Evolutionary conservation across 2,329 filamentous ascomycete species (phyloP).

Genomic region (Penicillium sp.): DNA sequence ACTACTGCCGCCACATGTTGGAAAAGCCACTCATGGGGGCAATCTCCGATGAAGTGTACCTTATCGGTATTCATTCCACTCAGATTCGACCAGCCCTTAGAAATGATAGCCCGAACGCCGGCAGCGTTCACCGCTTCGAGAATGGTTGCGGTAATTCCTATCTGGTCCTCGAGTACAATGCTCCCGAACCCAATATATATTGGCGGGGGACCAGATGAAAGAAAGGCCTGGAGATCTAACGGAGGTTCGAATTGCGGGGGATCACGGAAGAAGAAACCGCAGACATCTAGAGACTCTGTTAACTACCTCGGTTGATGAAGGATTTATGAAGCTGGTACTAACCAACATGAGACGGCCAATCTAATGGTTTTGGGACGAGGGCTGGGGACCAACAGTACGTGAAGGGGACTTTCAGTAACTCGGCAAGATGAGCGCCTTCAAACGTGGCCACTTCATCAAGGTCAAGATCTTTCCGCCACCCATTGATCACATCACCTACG

Average conservation of each 20-base stretch:
- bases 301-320: neutral
- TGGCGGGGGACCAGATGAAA: neutral
- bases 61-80: conserved; percentile 28
- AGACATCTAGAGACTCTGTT: neutral
- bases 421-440: conserved; percentile 37
- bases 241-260: neutral
- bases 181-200: neutral
- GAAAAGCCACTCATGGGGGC: conserved; percentile 59
- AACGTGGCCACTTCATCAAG: conserved; percentile 38
- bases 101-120: neutral
- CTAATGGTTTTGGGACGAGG: conserved; percentile 40
- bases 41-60: conserved; percentile 53
- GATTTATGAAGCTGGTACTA: neutral
- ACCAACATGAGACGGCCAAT: conserved; percentile 39
- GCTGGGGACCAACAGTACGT: conserved; percentile 48
- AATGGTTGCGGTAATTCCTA: neutral
- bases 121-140: neutral
- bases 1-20: conserved; percentile 54
- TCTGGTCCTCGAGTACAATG: neutral
- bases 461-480: conserved; percentile 38
- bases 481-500: conserved; percentile 47
- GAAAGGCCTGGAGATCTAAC: neutral
- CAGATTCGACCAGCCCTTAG: neutral
- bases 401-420: conserved; percentile 39
- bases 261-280: neutral